phyloP scores from a whole-genome alignment of 441 rosid species.

The Gossypium aridum region DNA sequence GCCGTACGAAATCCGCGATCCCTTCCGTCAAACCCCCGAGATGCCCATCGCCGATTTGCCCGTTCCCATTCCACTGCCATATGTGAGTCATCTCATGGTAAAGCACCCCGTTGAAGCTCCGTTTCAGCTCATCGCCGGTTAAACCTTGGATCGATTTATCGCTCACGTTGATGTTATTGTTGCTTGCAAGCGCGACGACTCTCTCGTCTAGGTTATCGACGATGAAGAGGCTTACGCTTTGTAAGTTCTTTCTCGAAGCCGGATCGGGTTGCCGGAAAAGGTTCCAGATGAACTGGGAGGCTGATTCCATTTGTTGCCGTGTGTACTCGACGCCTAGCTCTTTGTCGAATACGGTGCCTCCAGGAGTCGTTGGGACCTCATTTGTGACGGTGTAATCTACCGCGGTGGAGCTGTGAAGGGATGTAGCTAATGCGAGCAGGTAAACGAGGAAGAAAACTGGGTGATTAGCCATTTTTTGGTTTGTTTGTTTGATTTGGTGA shows the following conservation, averaged over 20 bases:
- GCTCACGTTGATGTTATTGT: conserved; percentile 17
- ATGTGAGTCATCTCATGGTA: conserved; percentile 39
- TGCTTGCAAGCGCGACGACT: background rate
- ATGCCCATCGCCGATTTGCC: background rate
- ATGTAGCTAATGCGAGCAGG: background rate
- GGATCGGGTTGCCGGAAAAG: background rate
- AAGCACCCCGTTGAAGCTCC: conserved; percentile 26
- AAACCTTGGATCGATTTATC: conserved; percentile 12
- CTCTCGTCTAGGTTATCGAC: background rate
- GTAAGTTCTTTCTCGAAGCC: background rate
- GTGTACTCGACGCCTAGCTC: background rate
- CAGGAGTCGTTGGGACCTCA: background rate
- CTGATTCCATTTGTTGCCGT: background rate
- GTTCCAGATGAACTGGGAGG: background rate
- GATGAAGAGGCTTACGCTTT: background rate
- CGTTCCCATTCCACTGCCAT: conserved; percentile 46
- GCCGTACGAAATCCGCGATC: conserved; percentile 36
- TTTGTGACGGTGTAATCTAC: background rate
- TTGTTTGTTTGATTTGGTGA: background rate
- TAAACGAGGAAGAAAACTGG: background rate
- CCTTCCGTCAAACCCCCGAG: conserved; percentile 34
- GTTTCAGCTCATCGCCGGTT: conserved; percentile 19
- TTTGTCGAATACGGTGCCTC: background rate
- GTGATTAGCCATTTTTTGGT: background rate
- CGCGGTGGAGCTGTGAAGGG: background rate